Base-by-base conservation (phyloP, 2,329 filamentous ascomycete genomes). In the Parafenestella ontariensis region DNA sequence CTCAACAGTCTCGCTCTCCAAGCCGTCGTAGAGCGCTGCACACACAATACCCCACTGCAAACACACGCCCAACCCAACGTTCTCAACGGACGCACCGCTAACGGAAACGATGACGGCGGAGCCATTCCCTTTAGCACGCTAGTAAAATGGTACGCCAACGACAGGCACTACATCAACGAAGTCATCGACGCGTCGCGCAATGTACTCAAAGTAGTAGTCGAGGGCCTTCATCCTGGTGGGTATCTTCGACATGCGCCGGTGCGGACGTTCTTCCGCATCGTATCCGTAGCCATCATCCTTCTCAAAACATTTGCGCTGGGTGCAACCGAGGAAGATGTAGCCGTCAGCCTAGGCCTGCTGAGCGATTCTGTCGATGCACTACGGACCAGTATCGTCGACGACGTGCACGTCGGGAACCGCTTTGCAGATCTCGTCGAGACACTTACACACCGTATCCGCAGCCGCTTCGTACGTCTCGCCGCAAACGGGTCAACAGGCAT, bases 1-100 rank as follows among this genome's bases (percentile, higher is more conserved):
- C 85, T 97, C 78, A 97, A 98, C 74, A 96, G 93, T 0, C 82
- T 99, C 1, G 93, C 93, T 2, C 81, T 99, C 1, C 95, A 99
- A 77, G 95, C 95, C 20, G 92, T 98, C 3, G 92, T 98, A 5
- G 94, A 97, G 76, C 87, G 93, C 56, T 96, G 91, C 77, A 94
- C 92, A 6, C 92, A 85, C 56, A 89, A 93, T 60, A 87, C 88
- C 2, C 75, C 64, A 53, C 70, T 70, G 31, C 74, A 73, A 44
- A 68, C 66, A 41, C 71, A 64, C 63, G 76, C 64, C 41, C 72
- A 64, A 34, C 67, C 65, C 8, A 66, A 71, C 41, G 65, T 66
- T 17, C 24, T 44, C 31, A 51, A 58, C 41, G 52, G 64, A 36
- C 71, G 18, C 51, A 55, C 45, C 21, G 46, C 61, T 2, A 67